phyloP scores from a whole-genome alignment of 805 yeast species.

The Komagataella mondaviorum region DNA sequence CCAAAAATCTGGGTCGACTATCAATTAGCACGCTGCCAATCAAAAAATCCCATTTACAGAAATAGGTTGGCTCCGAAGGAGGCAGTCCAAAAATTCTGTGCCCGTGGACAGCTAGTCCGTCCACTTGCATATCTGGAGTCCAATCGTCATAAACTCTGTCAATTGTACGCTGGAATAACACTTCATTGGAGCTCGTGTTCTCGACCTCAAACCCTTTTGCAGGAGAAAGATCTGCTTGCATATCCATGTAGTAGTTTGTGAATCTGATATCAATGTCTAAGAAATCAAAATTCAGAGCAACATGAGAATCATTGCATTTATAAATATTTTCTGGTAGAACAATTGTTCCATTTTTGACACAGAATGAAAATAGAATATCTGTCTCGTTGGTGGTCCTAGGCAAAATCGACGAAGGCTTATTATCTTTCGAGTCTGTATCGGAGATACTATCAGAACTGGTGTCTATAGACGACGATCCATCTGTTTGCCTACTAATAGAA shows the following conservation, averaged over 20 bases:
- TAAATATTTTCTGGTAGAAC: conserved; percentile 65
- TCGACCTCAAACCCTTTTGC: conserved; percentile 21
- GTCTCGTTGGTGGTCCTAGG: conserved; percentile 51
- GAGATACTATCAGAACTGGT: background rate
- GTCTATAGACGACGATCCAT: background rate
- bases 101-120: conserved; percentile 59
- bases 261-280: conserved; percentile 75
- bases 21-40: conserved; percentile 44
- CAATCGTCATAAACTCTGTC: conserved; percentile 13
- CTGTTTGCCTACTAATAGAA: background rate
- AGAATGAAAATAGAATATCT: conserved; percentile 63
- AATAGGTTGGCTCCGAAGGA: conserved; percentile 77
- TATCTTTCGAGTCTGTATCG: background rate
- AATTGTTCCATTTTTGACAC: conserved; percentile 56
- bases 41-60: conserved; percentile 81
- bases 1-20: conserved; percentile 31
- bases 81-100: conserved; percentile 91
- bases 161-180: conserved; percentile 5
- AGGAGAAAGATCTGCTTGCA: conserved; percentile 64
- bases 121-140: conserved; percentile 22
- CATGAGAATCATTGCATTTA: conserved; percentile 39
- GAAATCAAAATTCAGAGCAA: conserved; percentile 48
- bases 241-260: conserved; percentile 86
- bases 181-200: conserved; percentile 11
- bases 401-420: conserved; percentile 12